These are phyloP conservation scores for Pseudopithomyces chartarum DNA, from an alignment of 2,329 filamentous ascomycete genomes.

Conservation along the genomic window DNA sequence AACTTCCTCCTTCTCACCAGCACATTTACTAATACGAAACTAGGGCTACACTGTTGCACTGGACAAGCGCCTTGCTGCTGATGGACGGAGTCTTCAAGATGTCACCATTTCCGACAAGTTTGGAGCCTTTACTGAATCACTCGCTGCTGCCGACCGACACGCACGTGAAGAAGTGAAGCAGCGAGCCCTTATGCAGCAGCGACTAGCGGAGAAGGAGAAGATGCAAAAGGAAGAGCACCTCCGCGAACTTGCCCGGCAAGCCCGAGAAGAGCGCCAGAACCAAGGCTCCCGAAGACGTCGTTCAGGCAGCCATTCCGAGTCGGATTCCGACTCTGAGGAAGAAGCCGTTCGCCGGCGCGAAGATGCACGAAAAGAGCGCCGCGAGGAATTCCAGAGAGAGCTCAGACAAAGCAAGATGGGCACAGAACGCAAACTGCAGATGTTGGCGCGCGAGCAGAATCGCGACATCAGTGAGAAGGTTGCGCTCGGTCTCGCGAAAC, in stretches of 20 bases:
- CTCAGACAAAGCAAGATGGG: constrained; percentile 95
- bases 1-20: too few relatives aligned
- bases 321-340: constrained; percentile 60
- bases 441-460: constrained; percentile 93
- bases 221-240: constrained; percentile 90
- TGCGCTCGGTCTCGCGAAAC: constrained; percentile 90
- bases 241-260: constrained; percentile 85
- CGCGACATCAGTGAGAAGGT: constrained; percentile 98
- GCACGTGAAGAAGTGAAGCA: constrained; percentile 95
- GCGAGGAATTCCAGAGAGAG: constrained; percentile 84
- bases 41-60: constrained; percentile 89
- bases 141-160: constrained; percentile 93
- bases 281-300: constrained; percentile 44
- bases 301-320: constrained; percentile 50
- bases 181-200: constrained; percentile 91
- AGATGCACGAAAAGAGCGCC: constrained; percentile 75
- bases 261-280: constrained; percentile 76
- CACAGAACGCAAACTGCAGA: constrained; percentile 85
- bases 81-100: constrained; percentile 89
- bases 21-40: too few relatives aligned
- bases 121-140: constrained; percentile 89
- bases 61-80: constrained; percentile 92
- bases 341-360: constrained; percentile 77
- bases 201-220: constrained; percentile 95
- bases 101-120: constrained; percentile 98